Evolutionary conservation across 306 rosid genomes (phyloP).

Genomic region (Senna siamea): DNA sequence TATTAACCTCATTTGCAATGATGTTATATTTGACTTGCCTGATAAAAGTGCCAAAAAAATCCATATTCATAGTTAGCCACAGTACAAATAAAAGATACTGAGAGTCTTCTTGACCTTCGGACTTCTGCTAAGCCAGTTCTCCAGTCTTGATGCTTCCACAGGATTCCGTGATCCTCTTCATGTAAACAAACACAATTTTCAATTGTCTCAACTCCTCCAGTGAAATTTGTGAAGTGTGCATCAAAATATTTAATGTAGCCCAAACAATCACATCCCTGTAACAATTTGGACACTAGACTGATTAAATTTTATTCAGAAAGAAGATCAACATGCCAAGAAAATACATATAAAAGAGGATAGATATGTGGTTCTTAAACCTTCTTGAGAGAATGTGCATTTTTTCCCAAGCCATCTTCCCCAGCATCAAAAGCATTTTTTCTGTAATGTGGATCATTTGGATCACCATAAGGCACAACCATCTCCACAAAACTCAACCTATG

Average conservation of each 20-base stretch:
- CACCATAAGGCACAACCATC: constrained; percentile 91
- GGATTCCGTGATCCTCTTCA: constrained; percentile 83
- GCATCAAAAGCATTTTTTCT: constrained; percentile 85
- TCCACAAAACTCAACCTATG: constrained; percentile 88
- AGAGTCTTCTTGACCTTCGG: constrained; percentile 79
- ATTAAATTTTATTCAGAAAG: constrained; percentile 4
- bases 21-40: constrained; percentile 58
- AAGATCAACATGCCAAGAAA: constrained; percentile 11
- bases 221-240: constrained; percentile 81
- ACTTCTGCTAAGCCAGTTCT: constrained; percentile 90
- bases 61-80: constrained; percentile 92
- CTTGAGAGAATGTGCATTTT: constrained; percentile 84
- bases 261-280: constrained; percentile 84
- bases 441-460: constrained; percentile 84
- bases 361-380: constrained; percentile 50
- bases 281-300: constrained; percentile 36
- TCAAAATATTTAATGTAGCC: constrained; percentile 81
- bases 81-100: constrained; percentile 78
- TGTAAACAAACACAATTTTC: constrained; percentile 84
- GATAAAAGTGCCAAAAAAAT: constrained; percentile 89
- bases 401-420: constrained; percentile 87
- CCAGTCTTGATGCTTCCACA: constrained; percentile 97
- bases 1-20: background rate
- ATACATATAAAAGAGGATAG: constrained; percentile 25
- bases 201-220: constrained; percentile 79